Evolutionary conservation across 495 filamentous ascomycete species (phyloP).

Genomic region (Talaromyces adpressus): DNA sequence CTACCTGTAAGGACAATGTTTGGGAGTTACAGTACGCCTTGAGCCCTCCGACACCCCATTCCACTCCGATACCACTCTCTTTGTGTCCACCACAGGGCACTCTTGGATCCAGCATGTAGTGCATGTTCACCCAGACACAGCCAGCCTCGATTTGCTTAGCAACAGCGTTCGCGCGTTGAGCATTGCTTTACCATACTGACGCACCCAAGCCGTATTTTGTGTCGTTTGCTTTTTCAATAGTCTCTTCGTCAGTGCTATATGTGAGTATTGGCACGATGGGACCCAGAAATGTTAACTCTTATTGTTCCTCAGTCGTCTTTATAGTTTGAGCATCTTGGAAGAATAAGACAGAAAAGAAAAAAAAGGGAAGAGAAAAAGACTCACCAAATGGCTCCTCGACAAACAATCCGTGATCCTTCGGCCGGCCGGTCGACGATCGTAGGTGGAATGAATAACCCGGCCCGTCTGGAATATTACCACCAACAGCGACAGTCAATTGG

Average conservation of each 20-base stretch:
- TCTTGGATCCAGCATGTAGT: no score
- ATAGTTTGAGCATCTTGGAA: no score
- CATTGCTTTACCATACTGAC: constrained; percentile 34
- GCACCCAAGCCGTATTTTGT: constrained; percentile 50
- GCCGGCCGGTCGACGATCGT: constrained; percentile 56
- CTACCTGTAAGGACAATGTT: background rate
- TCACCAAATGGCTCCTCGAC: constrained; percentile 39
- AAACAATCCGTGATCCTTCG: constrained; percentile 39
- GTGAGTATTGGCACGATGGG: constrained; percentile 51
- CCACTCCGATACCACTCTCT: constrained; percentile 59
- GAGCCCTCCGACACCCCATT: constrained; percentile 53
- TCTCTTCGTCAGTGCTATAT: constrained; percentile 51
- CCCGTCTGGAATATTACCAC: constrained; percentile 24
- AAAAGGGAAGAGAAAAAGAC: constrained; percentile 9
- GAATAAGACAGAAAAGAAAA: constrained; percentile 8
- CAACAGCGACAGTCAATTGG: constrained; percentile 31
- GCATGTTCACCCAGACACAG: no score
- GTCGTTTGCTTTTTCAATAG: constrained; percentile 49
- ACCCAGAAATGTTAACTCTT: constrained; percentile 14
- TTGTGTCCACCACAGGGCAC: constrained; percentile 32
- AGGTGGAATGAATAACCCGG: constrained; percentile 50
- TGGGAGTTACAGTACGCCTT: constrained; percentile 45
- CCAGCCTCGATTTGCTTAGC: no score
- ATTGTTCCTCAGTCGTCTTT: no score
- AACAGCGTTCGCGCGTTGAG: no score